Evolutionary conservation across 2,329 filamentous ascomycete species (phyloP).

Genomic region (Coniochaeta prunicola): DNA sequence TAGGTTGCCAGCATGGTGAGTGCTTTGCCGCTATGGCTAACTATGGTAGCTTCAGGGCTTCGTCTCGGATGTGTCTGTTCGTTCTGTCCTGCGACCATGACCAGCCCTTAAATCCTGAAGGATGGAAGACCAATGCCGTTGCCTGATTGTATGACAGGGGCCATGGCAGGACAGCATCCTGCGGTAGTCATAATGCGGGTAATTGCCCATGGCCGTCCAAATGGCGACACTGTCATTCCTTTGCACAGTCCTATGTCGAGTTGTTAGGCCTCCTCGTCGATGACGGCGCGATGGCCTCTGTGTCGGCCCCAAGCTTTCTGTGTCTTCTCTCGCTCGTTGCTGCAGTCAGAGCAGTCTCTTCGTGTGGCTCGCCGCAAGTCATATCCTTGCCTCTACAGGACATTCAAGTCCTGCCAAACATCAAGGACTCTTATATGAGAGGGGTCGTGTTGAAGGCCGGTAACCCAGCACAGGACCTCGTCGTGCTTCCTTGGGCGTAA

Average conservation of each 20-base stretch:
- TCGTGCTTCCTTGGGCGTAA: constrained; percentile 23
- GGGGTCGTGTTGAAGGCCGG: constrained; percentile 19
- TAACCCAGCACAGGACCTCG: constrained; percentile 17
- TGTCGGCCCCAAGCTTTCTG: background rate
- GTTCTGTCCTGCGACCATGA: background rate
- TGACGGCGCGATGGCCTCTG: background rate
- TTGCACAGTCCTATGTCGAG: no score
- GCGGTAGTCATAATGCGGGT: no score
- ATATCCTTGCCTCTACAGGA: constrained; percentile 4
- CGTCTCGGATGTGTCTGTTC: background rate
- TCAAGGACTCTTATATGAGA: constrained; percentile 19
- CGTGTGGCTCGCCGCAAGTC: background rate
- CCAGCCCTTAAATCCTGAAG: no score
- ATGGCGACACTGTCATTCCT: no score
- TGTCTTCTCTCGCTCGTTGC: background rate
- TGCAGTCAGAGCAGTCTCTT: background rate
- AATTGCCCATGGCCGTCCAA: no score
- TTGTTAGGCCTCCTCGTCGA: no score
- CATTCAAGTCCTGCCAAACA: constrained; percentile 14
- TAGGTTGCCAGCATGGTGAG: background rate
- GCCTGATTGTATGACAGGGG: no score
- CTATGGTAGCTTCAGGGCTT: no score
- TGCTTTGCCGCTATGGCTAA: no score
- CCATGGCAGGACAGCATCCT: no score
- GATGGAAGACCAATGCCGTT: no score